phyloP scores from a whole-genome alignment of 768 basidiomycete species.

The Cyathus striatus region DNA sequence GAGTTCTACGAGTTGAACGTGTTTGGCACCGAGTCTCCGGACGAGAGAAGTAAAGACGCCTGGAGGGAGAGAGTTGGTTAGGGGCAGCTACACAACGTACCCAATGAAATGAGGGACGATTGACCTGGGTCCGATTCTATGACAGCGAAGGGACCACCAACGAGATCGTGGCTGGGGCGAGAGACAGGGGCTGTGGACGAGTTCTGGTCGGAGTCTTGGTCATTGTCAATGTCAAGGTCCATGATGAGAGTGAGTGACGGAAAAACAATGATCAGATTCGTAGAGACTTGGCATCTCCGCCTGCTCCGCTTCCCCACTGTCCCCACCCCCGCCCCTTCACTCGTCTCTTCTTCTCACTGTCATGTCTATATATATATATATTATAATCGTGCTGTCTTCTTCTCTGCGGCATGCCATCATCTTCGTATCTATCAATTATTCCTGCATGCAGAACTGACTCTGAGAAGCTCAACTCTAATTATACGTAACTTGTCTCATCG shows the following conservation, averaged over 20 bases:
- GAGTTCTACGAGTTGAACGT: conserved; percentile 51
- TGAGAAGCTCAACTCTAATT: too few species aligned
- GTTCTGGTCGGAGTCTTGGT: neutral
- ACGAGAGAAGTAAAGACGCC: conserved; percentile 58
- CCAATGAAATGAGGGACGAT: too few species aligned
- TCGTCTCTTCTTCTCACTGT: too few species aligned
- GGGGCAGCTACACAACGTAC: neutral
- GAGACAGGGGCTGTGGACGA: neutral
- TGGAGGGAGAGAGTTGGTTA: neutral
- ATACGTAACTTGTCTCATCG: too few species aligned
- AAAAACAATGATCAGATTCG: neutral
- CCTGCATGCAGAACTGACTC: too few species aligned
- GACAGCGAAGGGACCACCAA: conserved; percentile 61
- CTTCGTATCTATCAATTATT: too few species aligned
- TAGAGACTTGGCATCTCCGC: neutral
- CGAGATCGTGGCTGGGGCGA: conserved; percentile 35
- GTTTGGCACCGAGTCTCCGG: conserved; percentile 45
- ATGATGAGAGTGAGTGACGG: neutral
- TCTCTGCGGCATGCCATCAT: too few species aligned
- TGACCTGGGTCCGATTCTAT: conserved; percentile 52
- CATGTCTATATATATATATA: too few species aligned
- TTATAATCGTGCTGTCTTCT: too few species aligned
- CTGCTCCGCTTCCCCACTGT: neutral
- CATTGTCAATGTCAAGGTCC: neutral
- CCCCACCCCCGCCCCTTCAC: neutral